Base-by-base conservation (phyloP, 139 green algal species). In the Chlamydomonas incerta region DNA sequence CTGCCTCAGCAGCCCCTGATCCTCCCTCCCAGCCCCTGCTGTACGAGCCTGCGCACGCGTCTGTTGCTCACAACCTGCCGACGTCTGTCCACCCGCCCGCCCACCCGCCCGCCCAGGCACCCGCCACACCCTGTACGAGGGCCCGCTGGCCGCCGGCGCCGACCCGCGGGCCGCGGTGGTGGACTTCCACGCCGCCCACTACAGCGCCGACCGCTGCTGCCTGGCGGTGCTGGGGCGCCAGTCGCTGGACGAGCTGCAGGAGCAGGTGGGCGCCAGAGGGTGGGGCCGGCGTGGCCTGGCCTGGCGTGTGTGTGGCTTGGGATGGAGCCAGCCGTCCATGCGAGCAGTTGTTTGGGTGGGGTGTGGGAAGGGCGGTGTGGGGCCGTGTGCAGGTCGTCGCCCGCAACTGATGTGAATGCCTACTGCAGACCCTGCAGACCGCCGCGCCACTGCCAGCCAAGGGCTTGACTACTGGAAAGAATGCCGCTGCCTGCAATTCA, bases 141-240 rank as follows among this genome's bases (percentile, higher is more conserved):
- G 33, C 23, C 91, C 92, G 11, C 68, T 47, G 17, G 82, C 66
- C 5, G 34, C 66, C 11, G 91, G 91, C 28, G 75, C 90, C 26
- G 88, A 96, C 82, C 83, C 87, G n/a, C 89, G 91, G n/a, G 80
- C 85, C 18, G 80, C 84, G 33, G 75, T 98, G 20, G 84, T 80
- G 21, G 70, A 92, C 65, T 97, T 98, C 79, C 94, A 96, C 79
- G 15, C 65, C 8, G 18, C 65, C 9, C 79, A 94, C 85, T 99
- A 98, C 92, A 95, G 90, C 23, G 91, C 94, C 33, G 96, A 96
- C 82, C 69, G 96, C 21, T 97, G 95, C 91, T 82, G 75, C 26
- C 89, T 96, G 50, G 93, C 82, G 17, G 91, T 98, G 68, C 28
- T 87, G 50, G 89, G 89, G 14, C 75, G 86, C 66, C 87, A 96